phyloP scores from a whole-genome alignment of 2,329 filamentous ascomycete species.

The Colletotrichum musae region DNA sequence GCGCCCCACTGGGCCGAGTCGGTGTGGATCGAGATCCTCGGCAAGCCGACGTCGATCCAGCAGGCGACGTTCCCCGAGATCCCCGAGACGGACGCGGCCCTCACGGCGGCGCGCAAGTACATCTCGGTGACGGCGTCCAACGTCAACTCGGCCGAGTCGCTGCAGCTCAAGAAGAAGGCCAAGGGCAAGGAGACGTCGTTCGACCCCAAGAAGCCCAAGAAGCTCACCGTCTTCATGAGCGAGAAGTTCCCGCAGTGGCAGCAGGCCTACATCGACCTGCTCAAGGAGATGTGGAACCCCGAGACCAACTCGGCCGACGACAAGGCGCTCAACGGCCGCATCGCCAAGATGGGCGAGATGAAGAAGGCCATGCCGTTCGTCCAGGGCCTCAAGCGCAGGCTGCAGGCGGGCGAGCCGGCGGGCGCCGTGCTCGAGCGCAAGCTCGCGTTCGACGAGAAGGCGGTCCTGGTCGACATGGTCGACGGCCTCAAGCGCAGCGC shows the following conservation, averaged over 20 bases:
- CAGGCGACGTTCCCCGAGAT: conserved; percentile 82
- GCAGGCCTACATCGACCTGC: conserved; percentile 86
- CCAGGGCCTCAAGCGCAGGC: conserved; percentile 86
- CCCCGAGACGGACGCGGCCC: conserved; percentile 73
- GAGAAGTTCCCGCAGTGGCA: conserved; percentile 91
- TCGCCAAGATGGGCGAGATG: conserved; percentile 88
- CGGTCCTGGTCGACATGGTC: conserved; percentile 83
- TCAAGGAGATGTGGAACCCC: conserved; percentile 79
- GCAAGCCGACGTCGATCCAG: conserved; percentile 83
- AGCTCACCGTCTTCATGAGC: conserved; percentile 87
- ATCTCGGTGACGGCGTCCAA: conserved; percentile 81
- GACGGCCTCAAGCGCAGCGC: conserved; percentile 82
- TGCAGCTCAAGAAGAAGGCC: conserved; percentile 87
- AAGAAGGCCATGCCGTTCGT: conserved; percentile 99
- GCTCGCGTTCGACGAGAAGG: conserved; percentile 87
- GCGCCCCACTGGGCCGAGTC: conserved; percentile 96
- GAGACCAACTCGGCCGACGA: conserved; percentile 77
- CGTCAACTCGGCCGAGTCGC: conserved; percentile 88
- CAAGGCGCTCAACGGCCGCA: conserved; percentile 82
- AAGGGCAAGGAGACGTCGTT: conserved; percentile 91
- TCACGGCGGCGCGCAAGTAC: conserved; percentile 87
- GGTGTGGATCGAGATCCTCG: conserved; percentile 92
- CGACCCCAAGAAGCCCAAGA: conserved; percentile 93
- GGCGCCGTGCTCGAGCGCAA: conserved; percentile 84
- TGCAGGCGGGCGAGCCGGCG: conserved; percentile 78